Evolutionary conservation across 2,329 filamentous ascomycete species (phyloP), one percentile per base, ranked within the genome.

Genomic region (Xylariaceae sp.): DNA sequence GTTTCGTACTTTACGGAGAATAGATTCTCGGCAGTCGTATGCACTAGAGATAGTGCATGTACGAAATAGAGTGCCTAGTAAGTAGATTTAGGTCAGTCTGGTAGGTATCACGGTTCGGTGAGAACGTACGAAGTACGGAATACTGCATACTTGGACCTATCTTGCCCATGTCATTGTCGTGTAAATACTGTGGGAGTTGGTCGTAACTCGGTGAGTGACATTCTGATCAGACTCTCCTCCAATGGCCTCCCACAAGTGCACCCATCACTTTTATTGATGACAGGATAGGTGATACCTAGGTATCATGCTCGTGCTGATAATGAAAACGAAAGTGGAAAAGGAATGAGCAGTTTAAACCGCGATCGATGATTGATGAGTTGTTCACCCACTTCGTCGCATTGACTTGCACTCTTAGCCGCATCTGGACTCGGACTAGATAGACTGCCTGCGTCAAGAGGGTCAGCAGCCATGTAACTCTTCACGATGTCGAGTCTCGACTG

Each of bases 281-380:
- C 47, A 13, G 13, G 10, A 30, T 52, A 53, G 53, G 55, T 34
- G 50, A 34, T 37, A 44, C 48, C 34, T 47, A 41, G 55, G 17
- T 18, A 18, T 18, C 8, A 23, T 45, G 13, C 41, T 45, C 4
- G 10, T 13, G 51, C 30, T 52, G n/a, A n/a, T 45, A 53, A 4
- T 30, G 23, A 30, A 15, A 48, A 54, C 47, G 15, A 35, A 59
- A 57, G 53, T 57, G 59, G 56, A 55, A 30, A 61, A 57, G 44
- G 56, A 51, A 59, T 57, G 37, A 49, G 30, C 30, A 47, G 11
- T n/a, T 48, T 23, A 49, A 7, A 37, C 6, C 23, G 23, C 23
- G 23, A 30, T 30, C 53, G 39, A 55, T 15, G 35, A n/a, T 51
- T 54, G 62, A 62, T 64, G 62, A 60, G 62, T 64, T 64, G 62